These are phyloP conservation scores for Hippophae gyantsensis DNA, from an alignment of 306 rosid species.

Conservation along the genomic window DNA sequence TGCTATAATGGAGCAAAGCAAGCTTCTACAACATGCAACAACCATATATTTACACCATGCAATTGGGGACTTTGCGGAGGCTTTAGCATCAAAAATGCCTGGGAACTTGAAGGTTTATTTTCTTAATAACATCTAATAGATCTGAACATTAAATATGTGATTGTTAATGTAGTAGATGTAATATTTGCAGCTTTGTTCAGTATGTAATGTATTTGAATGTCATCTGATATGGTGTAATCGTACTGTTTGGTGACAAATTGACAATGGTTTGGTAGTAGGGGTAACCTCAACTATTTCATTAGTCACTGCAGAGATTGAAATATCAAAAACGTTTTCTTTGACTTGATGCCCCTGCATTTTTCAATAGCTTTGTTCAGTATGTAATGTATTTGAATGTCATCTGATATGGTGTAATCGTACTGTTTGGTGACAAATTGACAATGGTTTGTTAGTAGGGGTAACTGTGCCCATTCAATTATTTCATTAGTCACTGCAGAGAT, in stretches of 20 bases:
- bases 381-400: background rate
- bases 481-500: too few relatives aligned
- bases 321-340: too few relatives aligned
- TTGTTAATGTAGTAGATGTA: background rate
- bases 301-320: too few relatives aligned
- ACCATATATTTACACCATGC: conserved; percentile 70
- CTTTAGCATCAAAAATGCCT: conserved; percentile 74
- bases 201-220: background rate
- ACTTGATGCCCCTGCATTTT: background rate
- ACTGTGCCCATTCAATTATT: too few relatives aligned
- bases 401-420: too few relatives aligned
- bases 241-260: too few relatives aligned
- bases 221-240: too few relatives aligned
- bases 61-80: conserved; percentile 73
- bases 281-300: too few relatives aligned
- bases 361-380: background rate
- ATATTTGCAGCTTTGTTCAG: background rate
- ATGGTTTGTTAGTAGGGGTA: too few relatives aligned
- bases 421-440: too few relatives aligned
- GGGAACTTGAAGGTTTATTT: conserved; percentile 60
- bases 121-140: background rate
- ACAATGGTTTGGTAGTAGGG: too few relatives aligned
- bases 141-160: background rate
- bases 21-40: conserved; percentile 80
- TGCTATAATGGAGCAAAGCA: conserved; percentile 65